phyloP scores from a whole-genome alignment of 164 flowering plant genomes.

The Vitis rupestris region DNA sequence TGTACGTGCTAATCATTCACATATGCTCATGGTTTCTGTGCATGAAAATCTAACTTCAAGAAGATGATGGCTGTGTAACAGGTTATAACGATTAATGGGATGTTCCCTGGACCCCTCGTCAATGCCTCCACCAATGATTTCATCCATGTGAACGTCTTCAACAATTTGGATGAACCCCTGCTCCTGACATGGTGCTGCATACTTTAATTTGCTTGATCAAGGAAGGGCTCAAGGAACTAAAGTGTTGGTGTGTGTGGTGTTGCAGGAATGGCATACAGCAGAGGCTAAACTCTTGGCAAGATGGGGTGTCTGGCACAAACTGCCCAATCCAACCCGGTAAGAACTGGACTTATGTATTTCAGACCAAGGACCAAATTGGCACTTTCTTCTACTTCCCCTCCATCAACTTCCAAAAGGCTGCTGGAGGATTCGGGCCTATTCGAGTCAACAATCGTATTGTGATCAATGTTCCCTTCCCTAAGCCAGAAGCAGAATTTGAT shows the following conservation, averaged over 20 bases:
- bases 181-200: constrained; percentile 60
- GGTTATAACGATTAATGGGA: constrained; percentile 70
- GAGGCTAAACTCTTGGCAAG: constrained; percentile 79
- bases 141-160: constrained; percentile 54
- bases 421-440: constrained; percentile 71
- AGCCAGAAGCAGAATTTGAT: constrained; percentile 61
- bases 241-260: neutral
- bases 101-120: constrained; percentile 73
- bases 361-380: constrained; percentile 72
- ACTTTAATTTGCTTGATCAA: neutral
- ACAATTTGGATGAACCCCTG: constrained; percentile 61
- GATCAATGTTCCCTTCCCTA: constrained; percentile 57
- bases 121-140: constrained; percentile 62
- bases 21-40: neutral
- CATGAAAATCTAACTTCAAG: neutral
- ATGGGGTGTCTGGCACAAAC: constrained; percentile 76
- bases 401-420: constrained; percentile 56
- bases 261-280: constrained; percentile 78
- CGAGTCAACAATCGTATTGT: constrained; percentile 61
- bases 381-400: constrained; percentile 71
- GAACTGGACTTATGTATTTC: constrained; percentile 72
- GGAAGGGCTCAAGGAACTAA: too few relatives aligned
- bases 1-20: constrained; percentile 16
- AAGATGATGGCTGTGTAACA: constrained; percentile 15
- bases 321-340: constrained; percentile 65